Evolutionary conservation across 805 yeast species (phyloP).

Genomic region (Sungouiozyma intestinalis): DNA sequence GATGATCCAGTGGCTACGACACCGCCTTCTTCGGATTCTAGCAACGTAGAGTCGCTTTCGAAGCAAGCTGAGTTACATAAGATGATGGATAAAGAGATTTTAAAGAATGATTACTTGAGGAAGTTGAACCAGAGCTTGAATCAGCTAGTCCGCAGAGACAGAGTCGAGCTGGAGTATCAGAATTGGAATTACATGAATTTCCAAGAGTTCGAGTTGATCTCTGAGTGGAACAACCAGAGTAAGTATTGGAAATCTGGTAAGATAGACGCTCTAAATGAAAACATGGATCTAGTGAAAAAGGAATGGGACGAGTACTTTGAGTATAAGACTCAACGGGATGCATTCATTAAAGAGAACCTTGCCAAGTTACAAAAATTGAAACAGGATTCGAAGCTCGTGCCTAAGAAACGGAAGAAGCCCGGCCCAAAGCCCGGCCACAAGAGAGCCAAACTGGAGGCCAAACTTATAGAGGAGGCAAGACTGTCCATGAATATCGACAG

Average conservation of each 20-base stretch:
- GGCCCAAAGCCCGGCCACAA: not conserved
- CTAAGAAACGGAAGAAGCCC: not conserved
- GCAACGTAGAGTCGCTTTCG: not conserved
- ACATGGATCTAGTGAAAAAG: not conserved
- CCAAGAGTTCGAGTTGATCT: slow-evolving; percentile 30
- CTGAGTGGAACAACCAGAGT: slow-evolving; percentile 25
- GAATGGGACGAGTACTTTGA: slow-evolving; percentile 2
- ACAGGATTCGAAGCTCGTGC: not conserved
- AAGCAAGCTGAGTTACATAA: not conserved
- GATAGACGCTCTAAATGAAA: not conserved
- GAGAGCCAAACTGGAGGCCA: not conserved
- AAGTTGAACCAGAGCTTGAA: slow-evolving; percentile 14
- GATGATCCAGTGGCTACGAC: not conserved
- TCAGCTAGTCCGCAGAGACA: slow-evolving; percentile 16
- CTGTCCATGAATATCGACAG: not conserved
- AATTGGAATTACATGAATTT: slow-evolving; percentile 28
- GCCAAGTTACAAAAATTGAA: not conserved
- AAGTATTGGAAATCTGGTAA: slow-evolving; percentile 14
- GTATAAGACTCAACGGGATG: not conserved
- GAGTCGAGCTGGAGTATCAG: slow-evolving; percentile 20
- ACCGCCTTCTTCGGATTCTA: not conserved
- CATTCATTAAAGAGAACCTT: not conserved
- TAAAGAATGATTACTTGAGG: slow-evolving; percentile 7
- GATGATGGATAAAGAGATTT: not conserved
- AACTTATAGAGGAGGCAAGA: not conserved